Conservation (phyloP, 202 grass and related monocot species). For the Zoysia matrella region DNA sequence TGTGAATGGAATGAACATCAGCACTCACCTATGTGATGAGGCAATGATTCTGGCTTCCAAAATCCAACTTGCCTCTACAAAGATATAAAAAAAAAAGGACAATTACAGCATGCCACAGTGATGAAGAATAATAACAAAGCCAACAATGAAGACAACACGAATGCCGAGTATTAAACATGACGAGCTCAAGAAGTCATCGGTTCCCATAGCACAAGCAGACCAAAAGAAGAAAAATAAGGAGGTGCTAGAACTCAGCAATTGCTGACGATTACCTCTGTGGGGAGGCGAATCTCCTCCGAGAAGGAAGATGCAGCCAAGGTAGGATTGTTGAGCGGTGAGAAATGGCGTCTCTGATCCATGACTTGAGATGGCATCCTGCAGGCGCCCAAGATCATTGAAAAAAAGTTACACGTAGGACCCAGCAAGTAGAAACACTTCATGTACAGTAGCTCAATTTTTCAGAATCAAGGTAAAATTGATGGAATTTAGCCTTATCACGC, state of each 20-base stretch:
- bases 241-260: neutral
- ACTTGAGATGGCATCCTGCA: slow-evolving; percentile 75
- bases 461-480: slow-evolving; percentile 47
- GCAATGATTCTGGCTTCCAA: slow-evolving; percentile 67
- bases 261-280: slow-evolving; percentile 61
- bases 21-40: slow-evolving; percentile 67
- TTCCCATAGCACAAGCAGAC: slow-evolving; percentile 19
- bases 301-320: slow-evolving; percentile 60
- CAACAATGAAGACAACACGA: neutral
- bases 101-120: slow-evolving; percentile 28
- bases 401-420: slow-evolving; percentile 31
- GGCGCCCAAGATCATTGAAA: slow-evolving; percentile 25
- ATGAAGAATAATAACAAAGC: slow-evolving; percentile 13
- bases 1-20: slow-evolving; percentile 20
- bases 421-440: neutral
- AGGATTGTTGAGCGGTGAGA: slow-evolving; percentile 47
- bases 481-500: neutral
- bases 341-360: slow-evolving; percentile 78
- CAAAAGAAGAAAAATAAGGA: slow-evolving; percentile 22
- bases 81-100: neutral
- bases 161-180: neutral
- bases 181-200: neutral
- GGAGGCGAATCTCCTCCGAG: slow-evolving; percentile 68
- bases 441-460: slow-evolving; percentile 24
- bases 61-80: slow-evolving; percentile 88